These are phyloP conservation scores for Pouteria campechiana DNA, from an alignment of 179 eudicot genomes.

Conservation along the genomic window DNA sequence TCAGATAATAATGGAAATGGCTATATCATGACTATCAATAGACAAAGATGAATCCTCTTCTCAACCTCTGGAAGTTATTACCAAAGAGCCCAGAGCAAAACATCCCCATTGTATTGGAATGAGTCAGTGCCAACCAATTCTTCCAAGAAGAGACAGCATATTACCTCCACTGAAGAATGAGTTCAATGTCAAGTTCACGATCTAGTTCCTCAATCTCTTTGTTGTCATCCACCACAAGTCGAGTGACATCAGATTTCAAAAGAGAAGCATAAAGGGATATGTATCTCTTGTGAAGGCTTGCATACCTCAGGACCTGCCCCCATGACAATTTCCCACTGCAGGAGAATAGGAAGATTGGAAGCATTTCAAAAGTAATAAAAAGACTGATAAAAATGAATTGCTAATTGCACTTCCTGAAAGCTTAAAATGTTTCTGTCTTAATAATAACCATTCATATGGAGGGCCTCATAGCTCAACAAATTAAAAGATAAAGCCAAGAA, in stretches of 20 bases:
- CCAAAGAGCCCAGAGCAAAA: no score
- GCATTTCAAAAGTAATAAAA: no score
- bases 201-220: constrained; percentile 75
- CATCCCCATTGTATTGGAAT: no score
- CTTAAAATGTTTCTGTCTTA: no score
- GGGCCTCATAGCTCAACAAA: not conserved
- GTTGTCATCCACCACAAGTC: constrained; percentile 52
- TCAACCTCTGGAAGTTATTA: no score
- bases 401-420: no score
- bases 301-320: constrained; percentile 83
- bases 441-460: no score
- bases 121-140: no score
- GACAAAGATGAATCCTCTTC: no score
- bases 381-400: no score
- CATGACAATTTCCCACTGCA: constrained; percentile 90
- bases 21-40: no score
- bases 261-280: constrained; percentile 82
- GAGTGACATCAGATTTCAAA: constrained; percentile 68
- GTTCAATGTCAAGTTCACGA: constrained; percentile 78
- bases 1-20: no score
- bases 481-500: not conserved
- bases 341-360: not conserved
- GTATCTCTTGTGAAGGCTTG: constrained; percentile 76
- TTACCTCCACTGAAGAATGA: constrained; percentile 94
- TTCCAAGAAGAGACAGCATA: constrained; percentile 1